Evolutionary conservation across 140 eudicot species (phyloP).

Genomic region (Flaveria floridana): DNA sequence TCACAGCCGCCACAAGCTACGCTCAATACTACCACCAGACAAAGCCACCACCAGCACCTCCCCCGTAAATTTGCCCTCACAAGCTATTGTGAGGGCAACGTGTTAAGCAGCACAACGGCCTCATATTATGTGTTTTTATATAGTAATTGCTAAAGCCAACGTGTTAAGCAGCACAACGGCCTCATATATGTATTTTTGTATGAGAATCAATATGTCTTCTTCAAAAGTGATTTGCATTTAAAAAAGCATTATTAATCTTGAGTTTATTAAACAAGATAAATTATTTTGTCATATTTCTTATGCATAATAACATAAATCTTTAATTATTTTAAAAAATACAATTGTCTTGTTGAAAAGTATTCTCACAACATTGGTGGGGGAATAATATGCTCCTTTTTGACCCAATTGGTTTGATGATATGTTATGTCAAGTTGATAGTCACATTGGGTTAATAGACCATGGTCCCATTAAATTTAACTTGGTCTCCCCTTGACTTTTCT

Average conservation of each 20-base stretch:
- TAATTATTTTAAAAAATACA: no score
- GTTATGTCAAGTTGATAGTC: constrained; percentile 30
- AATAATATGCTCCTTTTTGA: constrained; percentile 31
- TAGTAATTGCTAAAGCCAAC: constrained; percentile 15
- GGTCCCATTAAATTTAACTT: background rate
- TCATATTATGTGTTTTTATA: background rate
- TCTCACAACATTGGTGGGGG: background rate
- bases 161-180: constrained; percentile 17
- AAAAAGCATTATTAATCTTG: background rate
- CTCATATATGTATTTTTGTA: constrained; percentile 24
- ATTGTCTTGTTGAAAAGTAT: background rate
- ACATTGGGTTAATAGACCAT: constrained; percentile 21
- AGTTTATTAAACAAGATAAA: background rate
- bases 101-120: no score
- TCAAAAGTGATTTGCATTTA: background rate
- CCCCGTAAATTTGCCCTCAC: constrained; percentile 22
- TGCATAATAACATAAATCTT: no score
- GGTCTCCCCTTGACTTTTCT: background rate
- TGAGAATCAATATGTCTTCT: background rate
- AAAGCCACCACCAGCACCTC: constrained; percentile 38
- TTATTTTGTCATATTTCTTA: no score
- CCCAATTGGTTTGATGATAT: constrained; percentile 28
- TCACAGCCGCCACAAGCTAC: constrained; percentile 28
- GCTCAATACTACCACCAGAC: constrained; percentile 51
- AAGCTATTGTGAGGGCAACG: background rate